Evolutionary conservation across 2,329 filamentous ascomycete species (phyloP).

Genomic region (Exophiala spinifera): DNA sequence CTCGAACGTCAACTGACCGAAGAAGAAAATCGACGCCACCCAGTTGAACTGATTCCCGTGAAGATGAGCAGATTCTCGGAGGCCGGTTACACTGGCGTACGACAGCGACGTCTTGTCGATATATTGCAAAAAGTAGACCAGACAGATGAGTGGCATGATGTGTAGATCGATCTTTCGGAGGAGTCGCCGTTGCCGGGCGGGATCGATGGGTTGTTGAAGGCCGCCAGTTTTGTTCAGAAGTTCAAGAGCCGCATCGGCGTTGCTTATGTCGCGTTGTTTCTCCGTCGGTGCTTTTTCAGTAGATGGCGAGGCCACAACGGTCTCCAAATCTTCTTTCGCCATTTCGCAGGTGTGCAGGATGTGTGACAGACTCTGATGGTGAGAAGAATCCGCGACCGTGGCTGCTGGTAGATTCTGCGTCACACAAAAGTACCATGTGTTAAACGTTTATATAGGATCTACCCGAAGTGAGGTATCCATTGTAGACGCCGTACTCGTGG

Average conservation of each 20-base stretch:
- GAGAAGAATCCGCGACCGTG: no score
- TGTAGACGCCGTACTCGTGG: no score
- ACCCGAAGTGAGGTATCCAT: no score
- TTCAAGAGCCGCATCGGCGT: constrained; percentile 1
- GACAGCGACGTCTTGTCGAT: constrained; percentile 34
- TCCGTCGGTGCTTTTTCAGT: no score
- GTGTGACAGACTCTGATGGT: no score
- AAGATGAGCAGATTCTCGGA: constrained; percentile 21
- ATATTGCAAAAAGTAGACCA: constrained; percentile 35
- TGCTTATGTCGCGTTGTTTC: background rate
- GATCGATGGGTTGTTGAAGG: background rate
- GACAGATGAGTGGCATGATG: constrained; percentile 49
- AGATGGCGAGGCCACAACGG: no score
- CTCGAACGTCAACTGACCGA: constrained; percentile 40
- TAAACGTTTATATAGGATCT: no score
- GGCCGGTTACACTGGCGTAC: constrained; percentile 32
- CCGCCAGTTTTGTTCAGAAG: background rate
- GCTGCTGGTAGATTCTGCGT: no score
- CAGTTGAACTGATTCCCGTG: constrained; percentile 39
- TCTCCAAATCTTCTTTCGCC: no score
- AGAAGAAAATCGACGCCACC: constrained; percentile 38
- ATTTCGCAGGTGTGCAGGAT: no score
- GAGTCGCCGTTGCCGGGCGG: constrained; percentile 43
- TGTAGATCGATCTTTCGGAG: constrained; percentile 64
- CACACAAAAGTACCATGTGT: no score